A percentile compares a stretch with the other conserved stretches of the same genome.
Conservation (phyloP, 2,329 filamentous ascomycete genomes). For the Claviceps humidiphila region DNA sequence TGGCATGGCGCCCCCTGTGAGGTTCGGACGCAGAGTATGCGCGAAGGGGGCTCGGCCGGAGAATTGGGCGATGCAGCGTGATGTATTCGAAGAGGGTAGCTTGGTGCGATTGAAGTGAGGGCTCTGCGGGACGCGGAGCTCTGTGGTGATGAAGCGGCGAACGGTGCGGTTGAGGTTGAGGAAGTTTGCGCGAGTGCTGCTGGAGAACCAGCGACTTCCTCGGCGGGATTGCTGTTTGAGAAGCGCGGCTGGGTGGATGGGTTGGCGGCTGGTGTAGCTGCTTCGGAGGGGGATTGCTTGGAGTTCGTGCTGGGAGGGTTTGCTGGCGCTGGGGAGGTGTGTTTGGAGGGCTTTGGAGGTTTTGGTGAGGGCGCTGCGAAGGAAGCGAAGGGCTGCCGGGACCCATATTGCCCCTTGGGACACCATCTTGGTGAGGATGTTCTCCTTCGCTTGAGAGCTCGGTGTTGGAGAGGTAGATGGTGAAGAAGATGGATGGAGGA, state of each 20-base stretch:
- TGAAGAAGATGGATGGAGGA: not conserved
- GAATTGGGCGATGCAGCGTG: slow-evolving; percentile 42
- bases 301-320: slow-evolving; percentile 31
- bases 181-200: slow-evolving; percentile 19
- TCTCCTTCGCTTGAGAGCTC: not conserved
- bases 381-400: slow-evolving; percentile 39
- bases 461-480: not conserved
- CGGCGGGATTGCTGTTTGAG: slow-evolving; percentile 32
- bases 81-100: slow-evolving; percentile 35
- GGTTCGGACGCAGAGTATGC: slow-evolving; percentile 75
- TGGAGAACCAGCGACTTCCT: slow-evolving; percentile 36
- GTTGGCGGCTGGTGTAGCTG: slow-evolving; percentile 29
- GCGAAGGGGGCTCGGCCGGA: slow-evolving; percentile 75
- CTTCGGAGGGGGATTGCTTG: slow-evolving; percentile 32
- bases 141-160: slow-evolving; percentile 38
- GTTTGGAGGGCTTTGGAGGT: slow-evolving; percentile 37
- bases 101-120: slow-evolving; percentile 33
- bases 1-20: slow-evolving; percentile 76
- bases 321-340: slow-evolving; percentile 32
- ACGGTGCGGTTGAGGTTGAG: slow-evolving; percentile 29
- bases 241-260: slow-evolving; percentile 39
- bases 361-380: slow-evolving; percentile 38
- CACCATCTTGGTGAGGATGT: slow-evolving; percentile 30
- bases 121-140: slow-evolving; percentile 11
- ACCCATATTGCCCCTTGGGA: slow-evolving; percentile 44